These are phyloP conservation scores for Colletotrichum endophyticum DNA, from an alignment of 2,329 filamentous ascomycete genomes.

Conservation along the genomic window DNA sequence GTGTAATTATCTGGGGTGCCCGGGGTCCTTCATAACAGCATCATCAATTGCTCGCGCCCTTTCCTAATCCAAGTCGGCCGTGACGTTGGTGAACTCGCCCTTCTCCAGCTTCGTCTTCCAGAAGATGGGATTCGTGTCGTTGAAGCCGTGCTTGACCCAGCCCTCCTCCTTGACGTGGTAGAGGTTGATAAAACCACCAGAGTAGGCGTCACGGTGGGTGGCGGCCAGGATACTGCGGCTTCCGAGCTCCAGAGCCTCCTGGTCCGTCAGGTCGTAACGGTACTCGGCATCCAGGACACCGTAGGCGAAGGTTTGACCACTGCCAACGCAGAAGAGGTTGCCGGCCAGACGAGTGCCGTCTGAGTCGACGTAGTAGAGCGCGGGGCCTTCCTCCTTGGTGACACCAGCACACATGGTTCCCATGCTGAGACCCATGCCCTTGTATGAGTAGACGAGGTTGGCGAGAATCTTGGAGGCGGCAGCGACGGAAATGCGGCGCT, in stretches of 20 bases:
- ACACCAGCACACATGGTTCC: slow-evolving; percentile 99
- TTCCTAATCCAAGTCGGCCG: slow-evolving; percentile 69
- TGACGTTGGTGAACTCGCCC: slow-evolving; percentile 97
- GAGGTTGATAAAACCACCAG: slow-evolving; percentile 96
- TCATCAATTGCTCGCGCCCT: neutral
- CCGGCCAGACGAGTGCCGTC: slow-evolving; percentile 92
- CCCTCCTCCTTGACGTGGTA: slow-evolving; percentile 99
- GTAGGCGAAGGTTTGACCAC: slow-evolving; percentile 98
- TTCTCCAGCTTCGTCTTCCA: slow-evolving; percentile 99
- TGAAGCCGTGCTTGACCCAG: slow-evolving; percentile 98
- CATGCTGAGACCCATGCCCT: slow-evolving; percentile 98
- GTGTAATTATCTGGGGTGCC: neutral
- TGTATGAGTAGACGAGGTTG: slow-evolving; percentile 98
- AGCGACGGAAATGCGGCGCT: slow-evolving; percentile 96
- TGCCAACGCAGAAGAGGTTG: slow-evolving; percentile 98
- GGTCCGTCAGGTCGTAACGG: slow-evolving; percentile 82
- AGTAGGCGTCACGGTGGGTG: slow-evolving; percentile 97
- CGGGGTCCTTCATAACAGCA: neutral
- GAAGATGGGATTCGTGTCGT: slow-evolving; percentile 98
- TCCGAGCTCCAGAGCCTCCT: slow-evolving; percentile 90
- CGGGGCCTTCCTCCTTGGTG: slow-evolving; percentile 91
- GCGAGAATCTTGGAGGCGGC: slow-evolving; percentile 98
- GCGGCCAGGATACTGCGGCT: slow-evolving; percentile 92
- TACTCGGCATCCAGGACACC: slow-evolving; percentile 97
- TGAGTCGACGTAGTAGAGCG: slow-evolving; percentile 98